Percentiles rank a stretch among this genome's conserved stretches.
Conservation (phyloP, 106 monocot species). For the Dioscorea dumetorum region DNA sequence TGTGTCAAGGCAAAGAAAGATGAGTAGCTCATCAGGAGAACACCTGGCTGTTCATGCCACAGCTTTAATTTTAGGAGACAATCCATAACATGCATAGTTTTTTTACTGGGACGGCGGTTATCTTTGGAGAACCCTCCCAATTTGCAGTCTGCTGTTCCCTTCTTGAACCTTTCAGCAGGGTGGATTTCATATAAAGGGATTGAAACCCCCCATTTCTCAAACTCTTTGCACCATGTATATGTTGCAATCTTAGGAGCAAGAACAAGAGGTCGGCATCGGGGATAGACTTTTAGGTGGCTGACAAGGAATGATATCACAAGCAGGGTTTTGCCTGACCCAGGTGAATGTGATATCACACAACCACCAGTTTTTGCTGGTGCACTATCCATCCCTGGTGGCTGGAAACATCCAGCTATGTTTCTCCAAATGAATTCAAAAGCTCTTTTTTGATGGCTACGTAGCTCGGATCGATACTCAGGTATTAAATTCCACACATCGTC, state of each 20-base stretch:
- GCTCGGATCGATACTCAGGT: conserved; percentile 32
- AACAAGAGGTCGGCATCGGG: conserved; percentile 49
- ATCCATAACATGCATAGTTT: conserved; percentile 35
- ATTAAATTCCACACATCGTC: conserved; percentile 47
- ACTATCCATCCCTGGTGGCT: conserved; percentile 29
- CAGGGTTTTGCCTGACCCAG: conserved; percentile 72
- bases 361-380: conserved; percentile 39
- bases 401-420: conserved; percentile 48
- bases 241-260: conserved; percentile 61
- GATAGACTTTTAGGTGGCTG: conserved; percentile 51
- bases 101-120: conserved; percentile 25
- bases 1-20: conserved; percentile 37
- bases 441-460: conserved; percentile 58
- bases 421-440: conserved; percentile 79
- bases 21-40: conserved; percentile 68
- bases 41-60: conserved; percentile 59
- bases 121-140: neutral
- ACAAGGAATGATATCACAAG: conserved; percentile 56
- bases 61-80: conserved; percentile 44
- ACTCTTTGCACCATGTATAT: conserved; percentile 61
- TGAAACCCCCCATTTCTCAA: conserved; percentile 60
- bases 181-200: conserved; percentile 48
- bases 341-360: conserved; percentile 80
- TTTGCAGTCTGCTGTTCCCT: conserved; percentile 13
- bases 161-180: conserved; percentile 23